Conservation (phyloP, 2,329 filamentous ascomycete genomes). For the Arthrinium phaeospermum region DNA sequence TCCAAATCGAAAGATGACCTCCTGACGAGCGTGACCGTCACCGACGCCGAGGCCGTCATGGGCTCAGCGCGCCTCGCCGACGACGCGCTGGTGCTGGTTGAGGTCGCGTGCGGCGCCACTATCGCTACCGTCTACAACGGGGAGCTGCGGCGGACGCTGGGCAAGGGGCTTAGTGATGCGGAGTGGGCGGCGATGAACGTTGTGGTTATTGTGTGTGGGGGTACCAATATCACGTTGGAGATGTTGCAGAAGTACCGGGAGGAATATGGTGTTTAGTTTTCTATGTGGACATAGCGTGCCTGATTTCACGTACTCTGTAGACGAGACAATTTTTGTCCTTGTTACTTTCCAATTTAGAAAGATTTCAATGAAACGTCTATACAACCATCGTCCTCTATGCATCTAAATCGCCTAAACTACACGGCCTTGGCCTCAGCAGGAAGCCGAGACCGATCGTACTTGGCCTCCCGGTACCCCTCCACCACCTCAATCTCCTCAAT, state of each 20-base stretch:
- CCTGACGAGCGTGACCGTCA: constrained; percentile 65
- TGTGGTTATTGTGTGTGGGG: constrained; percentile 86
- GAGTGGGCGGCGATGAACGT: constrained; percentile 73
- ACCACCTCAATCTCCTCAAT: not conserved
- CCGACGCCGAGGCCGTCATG: constrained; percentile 79
- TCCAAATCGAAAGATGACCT: constrained; percentile 39
- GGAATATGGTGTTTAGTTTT: constrained; percentile 44
- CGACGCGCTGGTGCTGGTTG: constrained; percentile 81
- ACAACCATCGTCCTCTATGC: not conserved
- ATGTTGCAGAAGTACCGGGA: constrained; percentile 64
- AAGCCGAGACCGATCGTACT: constrained; percentile 23
- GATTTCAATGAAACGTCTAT: not conserved
- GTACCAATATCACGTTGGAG: constrained; percentile 68
- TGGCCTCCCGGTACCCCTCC: constrained; percentile 23
- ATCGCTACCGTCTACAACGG: constrained; percentile 72
- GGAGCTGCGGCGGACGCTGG: constrained; percentile 64
- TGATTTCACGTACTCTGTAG: not conserved
- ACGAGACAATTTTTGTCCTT: not conserved
- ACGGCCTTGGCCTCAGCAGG: not conserved
- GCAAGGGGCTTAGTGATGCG: constrained; percentile 55
- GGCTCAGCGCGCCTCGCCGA: constrained; percentile 80
- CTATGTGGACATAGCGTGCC: not conserved
- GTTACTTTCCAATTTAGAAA: not conserved
- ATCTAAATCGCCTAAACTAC: no score
- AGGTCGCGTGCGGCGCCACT: constrained; percentile 84